Evolutionary conservation across 23 red algal genomes (phyloP), one percentile per base, ranked within the genome.

Genomic region (Gracilaria gracilis): DNA sequence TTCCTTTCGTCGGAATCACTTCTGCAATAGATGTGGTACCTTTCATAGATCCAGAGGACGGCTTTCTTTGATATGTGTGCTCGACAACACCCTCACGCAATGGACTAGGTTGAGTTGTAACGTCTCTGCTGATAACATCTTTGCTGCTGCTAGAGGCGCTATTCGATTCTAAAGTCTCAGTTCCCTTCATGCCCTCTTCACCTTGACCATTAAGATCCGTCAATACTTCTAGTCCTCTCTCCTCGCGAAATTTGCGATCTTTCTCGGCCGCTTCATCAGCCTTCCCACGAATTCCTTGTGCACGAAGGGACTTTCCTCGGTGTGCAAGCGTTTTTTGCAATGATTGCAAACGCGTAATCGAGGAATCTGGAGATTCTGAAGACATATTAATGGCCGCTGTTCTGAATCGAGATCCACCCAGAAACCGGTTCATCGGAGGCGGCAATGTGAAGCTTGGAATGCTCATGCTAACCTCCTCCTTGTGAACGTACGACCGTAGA

Each of bases 251-350:
- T 31, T 77, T 77, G n/a, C 23, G 72, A 5, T 77, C 21, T 28
- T 77, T 77, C 42, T 77, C 72, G 0, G 72, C 72, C 40, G 72
- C 72, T 50, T 49, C 72, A 51, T 77, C 72, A 77, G 72, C 72
- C 50, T 77, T 77, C 0, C 72, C 72, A 15, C 72, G 72, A 77
- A 77, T 77, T 51, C 72, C 72, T 15, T 51, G 72, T 9, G 72
- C 72, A 51, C 72, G 72, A 14, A 77, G 42, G 50, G 72, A 77
- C 27, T 77, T 77, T 46, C 39, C 72, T 49, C 72, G 31, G 6
- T 51, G 50, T 27, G 72, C 39, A n/a, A 77, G 72, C 6, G 72
- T 77, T 51, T 20, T 46, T 50, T 77, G 72, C 27, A 77, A 20
- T 25, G 72, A 77, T 51, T 77, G 72, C 72, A 77, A 77, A 44